Evolutionary conservation across 2,329 filamentous ascomycete species (phyloP).

Genomic region (Ceratocystis eucalypticola): DNA sequence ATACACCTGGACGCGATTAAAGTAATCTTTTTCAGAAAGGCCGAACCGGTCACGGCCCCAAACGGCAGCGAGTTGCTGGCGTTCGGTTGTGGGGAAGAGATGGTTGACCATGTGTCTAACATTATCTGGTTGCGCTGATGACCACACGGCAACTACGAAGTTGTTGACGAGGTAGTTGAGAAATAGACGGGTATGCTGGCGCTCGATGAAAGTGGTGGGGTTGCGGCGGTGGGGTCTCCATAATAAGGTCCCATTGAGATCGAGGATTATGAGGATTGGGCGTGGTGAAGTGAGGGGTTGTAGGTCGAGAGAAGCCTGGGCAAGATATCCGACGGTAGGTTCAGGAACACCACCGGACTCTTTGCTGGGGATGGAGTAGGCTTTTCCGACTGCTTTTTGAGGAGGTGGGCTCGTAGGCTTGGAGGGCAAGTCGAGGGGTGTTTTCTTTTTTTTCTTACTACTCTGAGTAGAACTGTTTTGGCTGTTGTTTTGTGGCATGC

Average conservation of each 20-base stretch:
- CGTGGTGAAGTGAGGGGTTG: slow-evolving; percentile 34
- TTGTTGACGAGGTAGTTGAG: slow-evolving; percentile 58
- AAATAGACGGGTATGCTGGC: slow-evolving; percentile 57
- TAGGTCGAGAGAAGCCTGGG: slow-evolving; percentile 35
- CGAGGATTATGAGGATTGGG: slow-evolving; percentile 67
- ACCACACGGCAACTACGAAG: slow-evolving; percentile 81
- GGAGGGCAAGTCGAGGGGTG: too few relatives aligned
- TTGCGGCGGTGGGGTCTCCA: slow-evolving; percentile 45
- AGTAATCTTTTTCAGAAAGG: slow-evolving; percentile 51
- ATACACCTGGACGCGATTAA: slow-evolving; percentile 67
- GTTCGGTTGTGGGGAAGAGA: slow-evolving; percentile 45
- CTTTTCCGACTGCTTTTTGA: not conserved
- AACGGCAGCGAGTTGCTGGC: slow-evolving; percentile 45
- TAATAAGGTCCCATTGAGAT: slow-evolving; percentile 86
- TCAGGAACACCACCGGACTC: slow-evolving; percentile 46
- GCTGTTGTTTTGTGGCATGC: not conserved
- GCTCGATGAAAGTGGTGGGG: slow-evolving; percentile 43
- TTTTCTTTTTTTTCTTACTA: too few relatives aligned
- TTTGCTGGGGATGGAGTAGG: slow-evolving; percentile 24
- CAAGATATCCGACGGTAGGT: slow-evolving; percentile 48
- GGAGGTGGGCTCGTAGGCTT: not conserved
- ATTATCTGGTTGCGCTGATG: slow-evolving; percentile 63
- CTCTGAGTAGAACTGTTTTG: not conserved
- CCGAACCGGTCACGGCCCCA: slow-evolving; percentile 71
- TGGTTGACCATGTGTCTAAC: slow-evolving; percentile 53